phyloP scores from a whole-genome alignment of 169 alveolate genomes.

The Plasmodium blacklocki region DNA sequence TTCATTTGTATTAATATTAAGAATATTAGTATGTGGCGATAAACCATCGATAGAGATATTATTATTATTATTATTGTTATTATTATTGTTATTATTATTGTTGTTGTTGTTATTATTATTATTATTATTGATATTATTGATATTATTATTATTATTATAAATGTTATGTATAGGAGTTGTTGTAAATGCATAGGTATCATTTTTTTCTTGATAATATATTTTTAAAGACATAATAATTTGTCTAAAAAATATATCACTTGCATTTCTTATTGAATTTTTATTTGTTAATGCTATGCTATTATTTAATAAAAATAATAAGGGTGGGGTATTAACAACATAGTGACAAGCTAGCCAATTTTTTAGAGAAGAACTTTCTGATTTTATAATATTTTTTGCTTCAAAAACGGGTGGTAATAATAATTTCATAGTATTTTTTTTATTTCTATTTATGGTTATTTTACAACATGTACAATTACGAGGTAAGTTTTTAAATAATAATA shows the following conservation, averaged over 20 bases:
- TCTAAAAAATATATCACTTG: slow-evolving; percentile 80
- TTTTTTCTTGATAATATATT: slow-evolving; percentile 63
- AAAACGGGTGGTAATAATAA: slow-evolving; percentile 70
- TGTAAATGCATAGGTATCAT: slow-evolving; percentile 68
- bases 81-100: not conserved
- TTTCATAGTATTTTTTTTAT: slow-evolving; percentile 74
- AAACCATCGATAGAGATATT: slow-evolving; percentile 26
- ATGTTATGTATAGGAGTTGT: slow-evolving; percentile 48
- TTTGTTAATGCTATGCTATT: slow-evolving; percentile 80
- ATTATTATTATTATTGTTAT: too few species aligned
- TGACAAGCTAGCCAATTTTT: slow-evolving; percentile 86
- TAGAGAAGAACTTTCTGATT: slow-evolving; percentile 75
- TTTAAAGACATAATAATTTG: slow-evolving; percentile 84
- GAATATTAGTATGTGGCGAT: slow-evolving; percentile 14
- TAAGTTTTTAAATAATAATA: slow-evolving; percentile 72
- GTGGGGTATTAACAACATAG: slow-evolving; percentile 84
- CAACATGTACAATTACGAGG: slow-evolving; percentile 75
- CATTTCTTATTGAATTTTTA: slow-evolving; percentile 80
- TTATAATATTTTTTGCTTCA: slow-evolving; percentile 78
- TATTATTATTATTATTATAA: too few species aligned
- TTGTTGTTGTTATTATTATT: slow-evolving; percentile 26
- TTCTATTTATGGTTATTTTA: slow-evolving; percentile 52
- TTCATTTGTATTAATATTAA: slow-evolving; percentile 11
- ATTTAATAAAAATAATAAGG: slow-evolving; percentile 80
- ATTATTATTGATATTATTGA: too few species aligned